These are phyloP conservation scores for Gracilaria vermiculophylla DNA, from an alignment of 23 red algal genomes.

Conservation along the genomic window DNA sequence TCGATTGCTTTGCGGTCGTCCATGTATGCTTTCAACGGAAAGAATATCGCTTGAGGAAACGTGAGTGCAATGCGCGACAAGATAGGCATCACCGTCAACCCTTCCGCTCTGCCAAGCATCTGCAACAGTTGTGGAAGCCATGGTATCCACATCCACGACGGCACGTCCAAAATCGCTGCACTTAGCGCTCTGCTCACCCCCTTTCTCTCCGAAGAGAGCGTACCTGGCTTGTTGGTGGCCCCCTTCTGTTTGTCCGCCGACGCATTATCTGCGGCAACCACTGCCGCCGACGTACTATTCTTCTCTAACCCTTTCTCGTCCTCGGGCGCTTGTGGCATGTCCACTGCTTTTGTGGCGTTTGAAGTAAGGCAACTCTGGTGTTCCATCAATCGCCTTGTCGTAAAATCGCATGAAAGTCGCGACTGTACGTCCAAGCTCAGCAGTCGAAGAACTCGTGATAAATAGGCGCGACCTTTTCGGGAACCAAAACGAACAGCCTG, in stretches of 20 bases:
- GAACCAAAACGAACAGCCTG: slow-evolving; percentile 89
- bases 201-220: slow-evolving; percentile 6
- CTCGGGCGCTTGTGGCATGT: neutral
- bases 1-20: slow-evolving; percentile 88
- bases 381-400: neutral
- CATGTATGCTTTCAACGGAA: slow-evolving; percentile 74
- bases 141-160: slow-evolving; percentile 97
- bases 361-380: slow-evolving; percentile 1
- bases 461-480: slow-evolving; percentile 58
- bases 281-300: neutral
- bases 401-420: neutral
- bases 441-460: slow-evolving; percentile 71
- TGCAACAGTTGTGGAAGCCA: slow-evolving; percentile 81
- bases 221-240: neutral
- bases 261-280: neutral
- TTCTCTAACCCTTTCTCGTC: neutral
- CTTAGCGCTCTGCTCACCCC: slow-evolving; percentile 1
- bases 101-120: slow-evolving; percentile 72
- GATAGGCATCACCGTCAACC: slow-evolving; percentile 45
- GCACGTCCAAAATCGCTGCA: slow-evolving; percentile 51
- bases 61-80: slow-evolving; percentile 71
- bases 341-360: neutral
- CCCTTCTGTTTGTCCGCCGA: neutral
- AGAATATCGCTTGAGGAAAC: slow-evolving; percentile 96
- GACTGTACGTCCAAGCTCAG: slow-evolving; percentile 49